phyloP scores from a whole-genome alignment of 768 basidiomycete species.

The Macrocybe gigantea region DNA sequence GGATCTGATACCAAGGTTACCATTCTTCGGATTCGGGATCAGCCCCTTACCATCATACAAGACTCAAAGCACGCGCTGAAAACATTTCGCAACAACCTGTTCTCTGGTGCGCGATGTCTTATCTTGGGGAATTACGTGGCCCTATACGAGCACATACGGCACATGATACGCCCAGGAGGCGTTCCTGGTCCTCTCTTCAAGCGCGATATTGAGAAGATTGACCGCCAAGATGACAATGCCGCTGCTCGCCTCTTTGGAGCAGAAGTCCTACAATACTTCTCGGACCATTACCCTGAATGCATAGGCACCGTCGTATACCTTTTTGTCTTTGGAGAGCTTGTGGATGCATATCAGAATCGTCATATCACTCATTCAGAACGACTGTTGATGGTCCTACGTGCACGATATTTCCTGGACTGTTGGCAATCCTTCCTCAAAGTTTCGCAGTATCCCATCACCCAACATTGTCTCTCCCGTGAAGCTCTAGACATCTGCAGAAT shows the following conservation, averaged over 20 bases:
- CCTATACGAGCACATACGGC: conserved; percentile 13
- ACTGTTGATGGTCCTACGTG: conserved; percentile 22
- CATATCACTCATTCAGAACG: conserved; percentile 17
- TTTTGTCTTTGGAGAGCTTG: conserved; percentile 32
- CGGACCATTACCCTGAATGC: conserved; percentile 17
- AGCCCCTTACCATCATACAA: conserved; percentile 15
- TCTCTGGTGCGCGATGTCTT: conserved; percentile 22
- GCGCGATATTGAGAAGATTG: conserved; percentile 31
- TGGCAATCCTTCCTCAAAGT: conserved; percentile 20
- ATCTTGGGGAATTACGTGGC: conserved; percentile 16
- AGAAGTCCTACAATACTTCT: conserved; percentile 16
- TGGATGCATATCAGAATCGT: conserved; percentile 32
- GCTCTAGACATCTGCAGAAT: conserved; percentile 22
- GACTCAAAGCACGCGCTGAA: conserved; percentile 26
- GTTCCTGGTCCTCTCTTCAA: conserved; percentile 18
- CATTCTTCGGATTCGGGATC: conserved; percentile 8
- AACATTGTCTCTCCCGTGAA: conserved; percentile 27
- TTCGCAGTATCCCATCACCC: conserved; percentile 10
- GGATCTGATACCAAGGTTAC: conserved; percentile 1
- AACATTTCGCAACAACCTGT: conserved; percentile 23
- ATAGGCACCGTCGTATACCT: conserved; percentile 26
- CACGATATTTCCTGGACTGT: conserved; percentile 21
- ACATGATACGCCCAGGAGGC: conserved; percentile 10
- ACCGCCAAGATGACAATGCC: conserved; percentile 40
- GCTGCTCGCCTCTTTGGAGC: conserved; percentile 34